These are phyloP conservation scores for Blastomyces emzantsi DNA, from an alignment of 2,329 filamentous ascomycete genomes.

Conservation along the genomic window DNA sequence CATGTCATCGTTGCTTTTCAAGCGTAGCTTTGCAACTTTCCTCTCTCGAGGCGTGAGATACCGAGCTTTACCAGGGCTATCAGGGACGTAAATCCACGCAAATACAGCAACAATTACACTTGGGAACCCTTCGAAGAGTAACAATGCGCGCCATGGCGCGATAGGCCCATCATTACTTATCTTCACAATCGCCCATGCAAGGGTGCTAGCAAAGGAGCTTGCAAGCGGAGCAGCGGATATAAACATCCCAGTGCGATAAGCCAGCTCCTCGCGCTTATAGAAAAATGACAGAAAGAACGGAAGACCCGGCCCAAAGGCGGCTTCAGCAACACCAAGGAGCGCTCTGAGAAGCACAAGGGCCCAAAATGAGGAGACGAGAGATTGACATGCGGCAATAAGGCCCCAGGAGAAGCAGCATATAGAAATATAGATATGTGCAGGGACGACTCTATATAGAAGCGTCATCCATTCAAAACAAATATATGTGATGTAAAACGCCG, in stretches of 20 bases:
- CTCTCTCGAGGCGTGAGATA: conserved; percentile 57
- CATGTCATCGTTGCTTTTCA: conserved; percentile 44
- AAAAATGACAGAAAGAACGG: conserved; percentile 58
- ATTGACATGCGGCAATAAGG: conserved; percentile 64
- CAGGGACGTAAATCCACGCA: conserved; percentile 68
- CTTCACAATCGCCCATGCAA: conserved; percentile 68
- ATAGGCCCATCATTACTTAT: conserved; percentile 57
- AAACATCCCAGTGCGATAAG: conserved; percentile 76
- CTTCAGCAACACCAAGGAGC: conserved; percentile 49
- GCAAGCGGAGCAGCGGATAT: conserved; percentile 62
- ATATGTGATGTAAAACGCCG: conserved; percentile 56
- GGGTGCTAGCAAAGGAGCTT: conserved; percentile 61
- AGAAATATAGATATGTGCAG: conserved; percentile 53
- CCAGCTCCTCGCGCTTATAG: conserved; percentile 61
- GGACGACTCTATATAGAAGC: conserved; percentile 51
- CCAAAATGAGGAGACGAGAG: conserved; percentile 53
- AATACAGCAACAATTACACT: conserved; percentile 64
- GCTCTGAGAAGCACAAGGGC: conserved; percentile 41
- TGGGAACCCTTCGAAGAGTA: conserved; percentile 77
- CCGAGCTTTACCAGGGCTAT: conserved; percentile 57
- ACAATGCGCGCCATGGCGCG: conserved; percentile 76
- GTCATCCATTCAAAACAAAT: conserved; percentile 60
- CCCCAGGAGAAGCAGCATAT: conserved; percentile 67
- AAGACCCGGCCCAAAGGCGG: conserved; percentile 54
- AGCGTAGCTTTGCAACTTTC: conserved; percentile 60